Percentiles rank a stretch among this genome's conserved stretches.
phyloP scores from a whole-genome alignment of 2,329 filamentous ascomycete genomes.

The Penicillium sp. region DNA sequence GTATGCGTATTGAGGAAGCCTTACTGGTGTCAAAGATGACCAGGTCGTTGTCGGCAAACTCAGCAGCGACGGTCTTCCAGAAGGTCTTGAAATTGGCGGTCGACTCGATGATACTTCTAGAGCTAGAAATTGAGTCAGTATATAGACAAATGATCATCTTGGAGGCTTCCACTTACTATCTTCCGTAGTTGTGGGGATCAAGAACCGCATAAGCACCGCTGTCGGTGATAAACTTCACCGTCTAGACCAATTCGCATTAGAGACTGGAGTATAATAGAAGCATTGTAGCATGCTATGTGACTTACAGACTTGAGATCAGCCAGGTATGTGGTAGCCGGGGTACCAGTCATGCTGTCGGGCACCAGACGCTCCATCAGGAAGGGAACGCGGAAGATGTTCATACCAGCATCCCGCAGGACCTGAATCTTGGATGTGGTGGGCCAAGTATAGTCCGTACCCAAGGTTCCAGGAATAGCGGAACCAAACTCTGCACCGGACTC shows the following conservation, averaged over 20 bases:
- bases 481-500: constrained; percentile 14
- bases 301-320: constrained; percentile 20
- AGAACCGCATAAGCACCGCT: constrained; percentile 55
- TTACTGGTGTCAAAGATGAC: constrained; percentile 63
- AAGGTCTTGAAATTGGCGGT: constrained; percentile 56
- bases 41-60: constrained; percentile 54
- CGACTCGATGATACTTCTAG: constrained; percentile 51
- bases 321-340: constrained; percentile 22
- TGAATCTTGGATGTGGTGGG: constrained; percentile 24
- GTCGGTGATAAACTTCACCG: constrained; percentile 40
- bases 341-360: constrained; percentile 20
- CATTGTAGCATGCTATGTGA: background rate
- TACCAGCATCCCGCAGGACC: constrained; percentile 21
- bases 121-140: constrained; percentile 7
- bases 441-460: constrained; percentile 24
- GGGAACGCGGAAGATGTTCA: constrained; percentile 29
- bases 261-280: background rate
- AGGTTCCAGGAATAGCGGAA: constrained; percentile 6
- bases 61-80: constrained; percentile 57
- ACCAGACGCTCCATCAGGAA: constrained; percentile 30
- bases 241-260: constrained; percentile 15
- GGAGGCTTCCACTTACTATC: constrained; percentile 16
- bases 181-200: constrained; percentile 63
- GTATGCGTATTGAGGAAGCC: background rate
- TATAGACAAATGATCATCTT: background rate